phyloP scores from a whole-genome alignment of 192 early-diverging fungal genomes.

The Mortierella alpina region DNA sequence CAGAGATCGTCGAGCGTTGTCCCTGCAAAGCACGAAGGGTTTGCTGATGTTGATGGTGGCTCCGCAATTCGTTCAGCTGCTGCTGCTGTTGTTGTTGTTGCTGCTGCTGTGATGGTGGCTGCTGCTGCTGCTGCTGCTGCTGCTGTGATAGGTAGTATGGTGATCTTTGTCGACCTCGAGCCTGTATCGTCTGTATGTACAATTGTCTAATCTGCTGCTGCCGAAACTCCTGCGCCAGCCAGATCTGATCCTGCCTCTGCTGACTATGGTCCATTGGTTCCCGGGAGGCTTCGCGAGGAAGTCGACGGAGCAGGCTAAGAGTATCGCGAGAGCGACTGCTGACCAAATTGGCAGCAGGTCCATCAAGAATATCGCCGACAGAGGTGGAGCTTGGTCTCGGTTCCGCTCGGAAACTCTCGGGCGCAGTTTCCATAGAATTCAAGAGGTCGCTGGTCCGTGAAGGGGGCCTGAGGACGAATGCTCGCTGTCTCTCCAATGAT shows the following conservation, averaged over 20 bases:
- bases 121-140: not conserved
- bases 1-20: not conserved
- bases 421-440: conserved; percentile 12
- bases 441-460: not conserved
- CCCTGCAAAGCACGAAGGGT: conserved; percentile 13
- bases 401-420: conserved; percentile 21
- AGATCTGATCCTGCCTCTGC: conserved; percentile 8
- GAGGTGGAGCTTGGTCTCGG: not conserved
- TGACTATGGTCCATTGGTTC: not conserved
- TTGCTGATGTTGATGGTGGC: not conserved
- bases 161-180: not conserved
- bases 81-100: conserved; percentile 14
- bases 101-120: conserved; percentile 14
- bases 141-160: not conserved
- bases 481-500: conserved; percentile 26
- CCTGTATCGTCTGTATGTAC: conserved; percentile 28
- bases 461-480: conserved; percentile 22
- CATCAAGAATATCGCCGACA: too few relatives aligned
- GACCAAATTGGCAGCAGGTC: too few relatives aligned
- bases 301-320: too few relatives aligned
- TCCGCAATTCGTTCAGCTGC: not conserved
- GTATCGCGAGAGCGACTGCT: too few relatives aligned
- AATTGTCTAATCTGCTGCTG: conserved; percentile 35
- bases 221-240: conserved; percentile 11
- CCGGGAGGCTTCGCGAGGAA: too few relatives aligned